phyloP scores from a whole-genome alignment of 441 rosid genomes.

The Adansonia grandidieri region DNA sequence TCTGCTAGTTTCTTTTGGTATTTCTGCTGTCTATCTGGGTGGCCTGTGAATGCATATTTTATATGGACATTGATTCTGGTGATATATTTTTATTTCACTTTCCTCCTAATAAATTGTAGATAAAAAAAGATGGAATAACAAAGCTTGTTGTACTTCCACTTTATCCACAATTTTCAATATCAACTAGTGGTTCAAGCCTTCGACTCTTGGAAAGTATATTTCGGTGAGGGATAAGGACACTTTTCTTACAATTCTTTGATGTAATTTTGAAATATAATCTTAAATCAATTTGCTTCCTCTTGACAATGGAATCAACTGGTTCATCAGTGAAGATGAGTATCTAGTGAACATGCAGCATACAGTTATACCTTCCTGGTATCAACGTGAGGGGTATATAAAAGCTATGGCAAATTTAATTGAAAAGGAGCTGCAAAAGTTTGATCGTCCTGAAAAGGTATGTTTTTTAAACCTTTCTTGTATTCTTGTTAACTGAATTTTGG shows the following conservation, averaged over 20 bases:
- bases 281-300: slow-evolving; percentile 29
- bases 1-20: neutral
- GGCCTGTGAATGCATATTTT: slow-evolving; percentile 14
- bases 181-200: slow-evolving; percentile 98
- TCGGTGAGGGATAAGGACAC: slow-evolving; percentile 50
- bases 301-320: slow-evolving; percentile 29
- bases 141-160: slow-evolving; percentile 97
- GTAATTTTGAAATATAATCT: slow-evolving; percentile 17
- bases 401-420: slow-evolving; percentile 85
- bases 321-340: slow-evolving; percentile 88
- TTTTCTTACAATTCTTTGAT: slow-evolving; percentile 14
- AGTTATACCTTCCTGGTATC: slow-evolving; percentile 99
- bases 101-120: slow-evolving; percentile 40
- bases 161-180: slow-evolving; percentile 97
- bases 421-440: slow-evolving; percentile 73
- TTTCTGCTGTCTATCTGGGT: slow-evolving; percentile 8
- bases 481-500: slow-evolving; percentile 11
- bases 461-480: slow-evolving; percentile 14
- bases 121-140: slow-evolving; percentile 82
- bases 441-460: slow-evolving; percentile 66
- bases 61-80: neutral
- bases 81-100: neutral
- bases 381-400: slow-evolving; percentile 92
- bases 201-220: slow-evolving; percentile 92
- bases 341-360: slow-evolving; percentile 98